These are phyloP conservation scores for Narthecium ossifragum DNA, from an alignment of 106 monocot genomes.

Conservation along the genomic window DNA sequence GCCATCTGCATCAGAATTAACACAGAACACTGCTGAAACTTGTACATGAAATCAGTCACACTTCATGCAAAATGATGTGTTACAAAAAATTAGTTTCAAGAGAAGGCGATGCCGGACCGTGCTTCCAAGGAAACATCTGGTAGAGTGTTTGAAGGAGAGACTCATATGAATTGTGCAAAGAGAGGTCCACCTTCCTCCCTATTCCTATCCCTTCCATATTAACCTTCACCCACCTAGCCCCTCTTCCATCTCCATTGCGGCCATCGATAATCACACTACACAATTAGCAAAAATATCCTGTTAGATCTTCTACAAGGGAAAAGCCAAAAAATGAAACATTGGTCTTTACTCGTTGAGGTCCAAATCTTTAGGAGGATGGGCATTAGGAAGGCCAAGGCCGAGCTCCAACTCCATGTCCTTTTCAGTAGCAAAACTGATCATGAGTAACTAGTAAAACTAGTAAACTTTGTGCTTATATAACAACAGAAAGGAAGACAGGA, in stretches of 20 bases:
- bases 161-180: constrained; percentile 36
- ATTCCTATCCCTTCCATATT: constrained; percentile 49
- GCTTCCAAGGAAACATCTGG: constrained; percentile 47
- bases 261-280: background rate
- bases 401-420: constrained; percentile 64
- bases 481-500: no score
- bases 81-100: no score
- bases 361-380: constrained; percentile 5
- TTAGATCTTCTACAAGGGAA: no score
- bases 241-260: background rate
- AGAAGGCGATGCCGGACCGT: no score
- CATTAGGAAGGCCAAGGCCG: constrained; percentile 33
- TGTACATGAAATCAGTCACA: no score
- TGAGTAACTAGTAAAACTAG: no score
- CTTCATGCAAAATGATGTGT: no score
- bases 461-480: no score
- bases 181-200: constrained; percentile 60
- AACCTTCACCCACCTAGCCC: constrained; percentile 41
- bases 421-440: no score
- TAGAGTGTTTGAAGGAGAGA: constrained; percentile 28
- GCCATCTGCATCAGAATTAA: no score
- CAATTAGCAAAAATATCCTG: no score
- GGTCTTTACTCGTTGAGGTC: background rate
- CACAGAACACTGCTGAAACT: no score
- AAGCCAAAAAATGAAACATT: background rate